Base-by-base conservation (phyloP, 306 rosid species). In the Oemleria cerasiformis region DNA sequence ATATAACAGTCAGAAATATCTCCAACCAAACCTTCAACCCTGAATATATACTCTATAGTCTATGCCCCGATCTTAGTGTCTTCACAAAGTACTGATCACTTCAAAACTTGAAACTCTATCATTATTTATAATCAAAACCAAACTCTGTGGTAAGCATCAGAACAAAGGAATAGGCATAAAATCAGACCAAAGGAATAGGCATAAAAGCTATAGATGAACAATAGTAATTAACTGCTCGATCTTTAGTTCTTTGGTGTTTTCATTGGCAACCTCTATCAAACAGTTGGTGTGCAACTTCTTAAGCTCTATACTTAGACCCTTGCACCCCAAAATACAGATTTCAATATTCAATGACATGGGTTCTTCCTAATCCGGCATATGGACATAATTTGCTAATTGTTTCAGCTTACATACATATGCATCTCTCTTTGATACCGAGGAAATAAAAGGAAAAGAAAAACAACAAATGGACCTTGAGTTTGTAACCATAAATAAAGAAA, bases 241-340 rank as follows among this genome's bases (percentile, higher is more conserved):
- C 34, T 7, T 8, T 65, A 44, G 2, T 17, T 38, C 65, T 36
- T 17, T 36, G 4, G 44, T 20, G 16, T 19, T 8, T 75, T 47
- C 68, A 16, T 17, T 67, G 44, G 61, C 38, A 60, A 67, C 23
- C 7, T 47, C 21, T 40, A 59, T 59, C 79, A 75, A 75, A 67
- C 69, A 75, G 50, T 11, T 40, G 45, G 53, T 1, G 34, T 68
- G 69, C 63, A 75, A 49, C 53, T 36, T 5, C 36, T 19, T 48
- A 16, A 60, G 6, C n/a, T 68, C 21, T 15, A 39, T 11, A 39
- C 16, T 25, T 9, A 67, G 0, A 4, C 20, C 2, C 36, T 11
- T 6, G 5, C 13, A 9, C 60, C 14, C 5, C 7, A 55, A 19
- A 6, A 4, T 25, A 48, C 25, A 17, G 10, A 48, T 47, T 59